Evolutionary conservation across 2,329 filamentous ascomycete genomes (phyloP).

Genomic region (Talaromyces verruculosus): DNA sequence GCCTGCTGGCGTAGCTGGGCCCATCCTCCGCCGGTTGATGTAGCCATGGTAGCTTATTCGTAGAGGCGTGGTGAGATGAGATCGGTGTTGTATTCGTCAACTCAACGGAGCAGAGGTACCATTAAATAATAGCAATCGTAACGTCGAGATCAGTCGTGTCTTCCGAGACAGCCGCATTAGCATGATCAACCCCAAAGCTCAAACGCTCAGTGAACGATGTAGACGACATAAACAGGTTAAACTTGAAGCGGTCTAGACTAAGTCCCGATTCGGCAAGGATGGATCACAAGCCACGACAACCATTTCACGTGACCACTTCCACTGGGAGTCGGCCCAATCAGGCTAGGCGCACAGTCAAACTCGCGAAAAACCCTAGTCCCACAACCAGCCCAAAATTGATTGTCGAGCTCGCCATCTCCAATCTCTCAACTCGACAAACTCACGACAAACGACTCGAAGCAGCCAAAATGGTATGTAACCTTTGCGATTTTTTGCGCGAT

Average conservation of each 20-base stretch:
- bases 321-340: not conserved
- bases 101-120: not conserved
- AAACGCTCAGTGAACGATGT: not conserved
- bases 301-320: constrained; percentile 6
- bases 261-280: constrained; percentile 2
- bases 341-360: constrained; percentile 20
- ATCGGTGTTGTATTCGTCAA: not conserved
- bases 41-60: constrained; percentile 47
- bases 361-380: constrained; percentile 47
- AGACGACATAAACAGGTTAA: not conserved
- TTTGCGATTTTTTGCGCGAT: not conserved
- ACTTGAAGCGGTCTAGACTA: constrained; percentile 10
- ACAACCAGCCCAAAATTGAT: constrained; percentile 42
- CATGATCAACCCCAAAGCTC: not conserved
- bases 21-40: constrained; percentile 70
- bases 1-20: constrained; percentile 92
- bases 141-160: not conserved
- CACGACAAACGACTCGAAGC: constrained; percentile 45
- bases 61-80: not conserved
- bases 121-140: not conserved
- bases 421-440: constrained; percentile 47
- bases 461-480: constrained; percentile 46
- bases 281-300: constrained; percentile 12
- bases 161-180: constrained; percentile 11
- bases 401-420: constrained; percentile 37